These are phyloP conservation scores for Trichoderma sp. DNA, from an alignment of 2,329 filamentous ascomycete species.

Conservation along the genomic window DNA sequence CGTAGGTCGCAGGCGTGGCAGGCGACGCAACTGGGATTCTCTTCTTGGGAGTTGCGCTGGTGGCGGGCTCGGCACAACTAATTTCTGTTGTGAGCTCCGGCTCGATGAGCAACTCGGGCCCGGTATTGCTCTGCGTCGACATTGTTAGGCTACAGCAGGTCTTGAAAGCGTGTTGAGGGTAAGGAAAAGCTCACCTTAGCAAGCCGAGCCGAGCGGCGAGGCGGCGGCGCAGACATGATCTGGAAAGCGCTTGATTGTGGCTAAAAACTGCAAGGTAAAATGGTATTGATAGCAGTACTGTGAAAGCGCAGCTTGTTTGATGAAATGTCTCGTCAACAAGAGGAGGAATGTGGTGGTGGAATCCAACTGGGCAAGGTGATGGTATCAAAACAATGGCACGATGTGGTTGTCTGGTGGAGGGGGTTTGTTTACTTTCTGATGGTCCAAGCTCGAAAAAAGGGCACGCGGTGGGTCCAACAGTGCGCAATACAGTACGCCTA, in stretches of 20 bases:
- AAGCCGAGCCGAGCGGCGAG: conserved; percentile 49
- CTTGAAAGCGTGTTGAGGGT: background rate
- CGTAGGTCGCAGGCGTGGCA: conserved; percentile 64
- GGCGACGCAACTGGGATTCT: conserved; percentile 38
- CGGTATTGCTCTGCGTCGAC: conserved; percentile 35
- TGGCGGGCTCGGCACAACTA: conserved; percentile 3
- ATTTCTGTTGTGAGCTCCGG: background rate
- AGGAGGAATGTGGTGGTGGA: conserved; percentile 25
- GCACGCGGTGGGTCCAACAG: background rate
- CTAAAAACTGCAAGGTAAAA: conserved; percentile 11
- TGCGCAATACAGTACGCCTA: background rate
- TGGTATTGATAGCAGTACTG: conserved; percentile 21
- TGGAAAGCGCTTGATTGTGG: conserved; percentile 10
- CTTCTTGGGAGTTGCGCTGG: conserved; percentile 31
- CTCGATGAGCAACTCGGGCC: conserved; percentile 32
- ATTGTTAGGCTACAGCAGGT: conserved; percentile 25
- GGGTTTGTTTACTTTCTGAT: conserved; percentile 34
- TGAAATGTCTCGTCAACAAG: conserved; percentile 18
- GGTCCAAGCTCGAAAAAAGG: conserved; percentile 27
- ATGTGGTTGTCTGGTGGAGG: conserved; percentile 29
- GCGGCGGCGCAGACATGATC: conserved; percentile 43
- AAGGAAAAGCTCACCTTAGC: conserved; percentile 38
- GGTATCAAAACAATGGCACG: conserved; percentile 27
- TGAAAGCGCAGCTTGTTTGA: background rate
- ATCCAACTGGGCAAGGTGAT: conserved; percentile 25